Base-by-base conservation (phyloP, 768 basidiomycete genomes). In the Amyloporia xantha region DNA sequence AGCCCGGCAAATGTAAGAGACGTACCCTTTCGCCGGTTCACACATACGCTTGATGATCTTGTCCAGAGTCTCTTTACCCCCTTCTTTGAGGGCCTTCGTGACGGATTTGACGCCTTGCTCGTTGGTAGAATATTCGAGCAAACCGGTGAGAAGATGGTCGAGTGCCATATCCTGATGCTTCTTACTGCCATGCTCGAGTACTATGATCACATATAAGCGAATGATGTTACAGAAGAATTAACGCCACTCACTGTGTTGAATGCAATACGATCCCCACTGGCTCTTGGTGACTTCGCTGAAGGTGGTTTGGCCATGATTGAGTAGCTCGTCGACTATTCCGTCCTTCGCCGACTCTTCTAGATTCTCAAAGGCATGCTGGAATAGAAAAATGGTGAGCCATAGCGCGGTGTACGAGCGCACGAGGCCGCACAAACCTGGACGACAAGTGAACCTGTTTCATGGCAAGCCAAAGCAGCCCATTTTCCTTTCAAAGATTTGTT, bases 41-140 rank as follows among this genome's bases (percentile, higher is more conserved):
- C 88, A 90, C 85, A 92, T 86, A 52, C 87, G 75, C 59, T 78
- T 79, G 38, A 90, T 82, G 44, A 91, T 76, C 48, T 74, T 77
- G 53, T 86, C 81, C 33, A 89, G 71, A 2, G 82, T 86, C 11
- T 86, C 84, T 48, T 81, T 79, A 0, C 86, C 86, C 3, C 86
- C 85, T 66, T 91, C 88, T 63, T 91, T 92, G 50, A 92, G 71
- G 25, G 87, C 87, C 68, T 91, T 91, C 41, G 81, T 86, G 52
- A 92, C 78, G 13, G 85, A 88, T 68, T 92, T 92, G 58, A 82
- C 77, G n/a, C 90, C 90, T 65, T 91, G 89, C 58, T 91, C 86
- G 58, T 81, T 85, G 19, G 82, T 86, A 1, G 89, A 76, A 58
- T 83, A 91, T 55, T 88, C 85, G 33, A 86, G 76, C 21, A 92